Percentiles rank a stretch among this genome's conserved stretches.
phyloP scores from a whole-genome alignment of 75 land plant genomes.

The Pseudotsuga menziesii region DNA sequence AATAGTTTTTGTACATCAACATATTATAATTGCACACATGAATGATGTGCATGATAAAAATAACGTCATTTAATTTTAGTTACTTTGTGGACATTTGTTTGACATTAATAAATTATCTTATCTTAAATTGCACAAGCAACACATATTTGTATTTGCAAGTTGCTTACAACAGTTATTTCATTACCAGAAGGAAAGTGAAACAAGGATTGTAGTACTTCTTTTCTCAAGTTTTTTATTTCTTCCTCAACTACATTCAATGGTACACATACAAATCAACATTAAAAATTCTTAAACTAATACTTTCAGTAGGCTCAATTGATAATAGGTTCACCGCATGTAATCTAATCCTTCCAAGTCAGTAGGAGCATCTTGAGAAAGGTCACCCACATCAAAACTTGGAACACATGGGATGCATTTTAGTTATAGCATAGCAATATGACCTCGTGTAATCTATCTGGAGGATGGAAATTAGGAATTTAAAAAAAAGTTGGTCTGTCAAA shows the following conservation, averaged over 20 bases:
- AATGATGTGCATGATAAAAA: too few species aligned
- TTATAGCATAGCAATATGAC: neutral
- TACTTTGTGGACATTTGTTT: too few species aligned
- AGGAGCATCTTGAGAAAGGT: constrained; percentile 58
- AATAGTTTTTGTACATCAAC: too few species aligned
- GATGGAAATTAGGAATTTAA: neutral
- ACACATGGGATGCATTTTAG: neutral
- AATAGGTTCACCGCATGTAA: constrained; percentile 74
- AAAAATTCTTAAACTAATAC: constrained; percentile 32
- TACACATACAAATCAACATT: neutral
- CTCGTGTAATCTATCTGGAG: constrained; percentile 2
- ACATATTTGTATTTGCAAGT: neutral
- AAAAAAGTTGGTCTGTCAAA: neutral
- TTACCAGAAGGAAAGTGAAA: neutral
- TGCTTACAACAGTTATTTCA: neutral
- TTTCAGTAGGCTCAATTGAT: constrained; percentile 75
- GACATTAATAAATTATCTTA: too few species aligned
- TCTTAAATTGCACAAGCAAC: neutral
- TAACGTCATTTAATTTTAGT: too few species aligned
- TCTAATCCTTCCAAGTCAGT: constrained; percentile 84
- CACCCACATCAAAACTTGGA: constrained; percentile 86
- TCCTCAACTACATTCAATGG: neutral
- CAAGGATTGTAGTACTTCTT: neutral
- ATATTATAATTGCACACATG: too few species aligned
- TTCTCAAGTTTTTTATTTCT: neutral